Percentiles rank a stretch among this genome's conserved stretches.
Evolutionary conservation across 306 rosid genomes (phyloP).

Genomic region (Lagenaria siceraria): DNA sequence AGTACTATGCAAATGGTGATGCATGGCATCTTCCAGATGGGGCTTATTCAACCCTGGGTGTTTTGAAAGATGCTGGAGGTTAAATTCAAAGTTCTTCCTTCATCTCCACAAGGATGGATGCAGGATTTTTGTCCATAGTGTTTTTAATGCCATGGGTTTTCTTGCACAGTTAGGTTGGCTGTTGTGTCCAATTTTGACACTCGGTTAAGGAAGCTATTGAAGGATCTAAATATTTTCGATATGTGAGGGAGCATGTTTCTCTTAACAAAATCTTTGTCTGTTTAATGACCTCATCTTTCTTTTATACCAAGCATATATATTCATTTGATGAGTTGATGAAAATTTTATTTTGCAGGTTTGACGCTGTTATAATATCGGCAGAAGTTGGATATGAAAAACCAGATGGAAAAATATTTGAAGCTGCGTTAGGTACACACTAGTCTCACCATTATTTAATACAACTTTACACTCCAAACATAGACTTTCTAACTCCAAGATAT

Average conservation of each 20-base stretch:
- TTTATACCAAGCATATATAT: background rate
- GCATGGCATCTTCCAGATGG: conserved; percentile 79
- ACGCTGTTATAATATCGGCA: conserved; percentile 73
- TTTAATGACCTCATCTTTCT: background rate
- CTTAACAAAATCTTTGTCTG: background rate
- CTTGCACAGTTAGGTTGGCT: conserved; percentile 67
- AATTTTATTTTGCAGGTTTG: conserved; percentile 39
- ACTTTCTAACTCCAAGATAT: too few species aligned
- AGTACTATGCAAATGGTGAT: conserved; percentile 80
- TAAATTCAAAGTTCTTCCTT: conserved; percentile 10
- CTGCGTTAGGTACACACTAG: conserved; percentile 63
- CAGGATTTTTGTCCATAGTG: background rate
- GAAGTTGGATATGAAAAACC: conserved; percentile 96
- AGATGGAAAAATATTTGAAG: conserved; percentile 67
- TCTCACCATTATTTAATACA: too few species aligned
- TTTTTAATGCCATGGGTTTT: background rate
- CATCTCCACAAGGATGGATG: background rate
- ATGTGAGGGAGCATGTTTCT: conserved; percentile 32
- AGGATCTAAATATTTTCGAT: conserved; percentile 69
- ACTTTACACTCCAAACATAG: too few species aligned
- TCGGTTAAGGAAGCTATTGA: conserved; percentile 80
- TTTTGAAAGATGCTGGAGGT: conserved; percentile 94
- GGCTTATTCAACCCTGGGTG: conserved; percentile 60
- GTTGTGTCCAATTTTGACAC: conserved; percentile 90
- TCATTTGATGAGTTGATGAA: background rate